Percentiles rank a stretch among this genome's conserved stretches.
These are phyloP conservation scores for Puccinia novopanici DNA, from an alignment of 1,284 basidiomycete genomes.

Conservation along the genomic window DNA sequence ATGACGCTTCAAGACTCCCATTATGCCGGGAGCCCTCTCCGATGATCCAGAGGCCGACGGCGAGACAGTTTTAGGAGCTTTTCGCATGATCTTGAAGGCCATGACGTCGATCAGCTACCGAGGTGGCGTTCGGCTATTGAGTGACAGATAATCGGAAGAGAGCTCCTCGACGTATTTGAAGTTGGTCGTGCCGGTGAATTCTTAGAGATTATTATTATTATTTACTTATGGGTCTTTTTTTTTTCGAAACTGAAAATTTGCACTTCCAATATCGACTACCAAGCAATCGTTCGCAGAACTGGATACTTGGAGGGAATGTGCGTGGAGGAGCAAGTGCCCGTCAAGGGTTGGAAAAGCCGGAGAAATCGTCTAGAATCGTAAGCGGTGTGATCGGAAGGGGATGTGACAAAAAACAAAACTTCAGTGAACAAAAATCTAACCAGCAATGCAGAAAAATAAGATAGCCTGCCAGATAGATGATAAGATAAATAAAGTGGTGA, in stretches of 20 bases:
- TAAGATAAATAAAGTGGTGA: too few relatives aligned
- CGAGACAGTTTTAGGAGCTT: neutral
- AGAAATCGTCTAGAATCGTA: neutral
- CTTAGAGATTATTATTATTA: neutral
- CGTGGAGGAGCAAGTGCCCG: neutral
- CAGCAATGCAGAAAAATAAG: neutral
- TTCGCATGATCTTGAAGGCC: slow-evolving; percentile 26
- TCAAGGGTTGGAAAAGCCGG: neutral
- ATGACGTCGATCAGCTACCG: neutral
- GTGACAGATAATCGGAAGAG: neutral
- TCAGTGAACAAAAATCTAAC: neutral
- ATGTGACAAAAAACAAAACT: neutral
- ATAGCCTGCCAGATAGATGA: too few relatives aligned
- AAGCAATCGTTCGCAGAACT: slow-evolving; percentile 1
- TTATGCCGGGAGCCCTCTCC: neutral
- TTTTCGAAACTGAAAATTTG: neutral
- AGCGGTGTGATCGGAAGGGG: neutral
- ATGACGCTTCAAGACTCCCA: slow-evolving; percentile 39
- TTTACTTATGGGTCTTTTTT: neutral
- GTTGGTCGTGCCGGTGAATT: neutral
- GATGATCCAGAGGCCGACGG: neutral
- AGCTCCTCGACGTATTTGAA: neutral
- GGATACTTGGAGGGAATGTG: neutral
- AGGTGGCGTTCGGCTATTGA: neutral
- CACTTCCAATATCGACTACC: neutral